Base-by-base conservation (phyloP, 306 rosid genomes). In the Glycine tomentella region DNA sequence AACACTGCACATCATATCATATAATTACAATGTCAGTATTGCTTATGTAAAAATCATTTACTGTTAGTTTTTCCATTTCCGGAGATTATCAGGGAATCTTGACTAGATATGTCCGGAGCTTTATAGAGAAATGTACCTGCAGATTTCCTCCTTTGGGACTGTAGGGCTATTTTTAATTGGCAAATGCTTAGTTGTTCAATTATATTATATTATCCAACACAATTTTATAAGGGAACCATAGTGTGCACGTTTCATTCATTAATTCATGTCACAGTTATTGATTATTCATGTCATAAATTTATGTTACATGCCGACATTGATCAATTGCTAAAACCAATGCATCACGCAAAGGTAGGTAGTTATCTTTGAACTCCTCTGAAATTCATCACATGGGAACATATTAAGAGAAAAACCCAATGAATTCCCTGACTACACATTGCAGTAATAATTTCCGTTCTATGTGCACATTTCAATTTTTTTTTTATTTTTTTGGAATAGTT, bases 191-290 rank as follows among this genome's bases (percentile, higher is more conserved):
- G 79, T 74, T 72, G 81, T 78, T 49, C 61, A 72, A 49, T 48
- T 48, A 73, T 72, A 59, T 73, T 77, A 74, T 16, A 58, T 53
- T 76, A 80, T 61, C 42, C 52, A 66, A 42, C 49, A 63, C 17
- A 63, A 70, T 63, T 53, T 64, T 53, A 49, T 77, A 44, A 57
- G 44, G 71, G 72, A 9, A 44, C 75, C 16, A 55, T 71, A 58
- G 70, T 59, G 76, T 46, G 58, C 87, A 87, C 87, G 85, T 83
- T 80, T 77, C 83, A 61, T 50, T 83, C 55, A 68, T n/a, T n/a
- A n/a, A n/a, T 75, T 69, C 17, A n/a, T 67, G 53, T 42, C 8
- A 65, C 72, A 15, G 3, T 42, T 16, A 16, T 15, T 9, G 33
- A 42, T 76, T 65, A 51, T 77, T 73, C 33, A 25, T 38, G 34